phyloP scores from a whole-genome alignment of 345 rosid genomes.

The Melaleuca alternifolia region DNA sequence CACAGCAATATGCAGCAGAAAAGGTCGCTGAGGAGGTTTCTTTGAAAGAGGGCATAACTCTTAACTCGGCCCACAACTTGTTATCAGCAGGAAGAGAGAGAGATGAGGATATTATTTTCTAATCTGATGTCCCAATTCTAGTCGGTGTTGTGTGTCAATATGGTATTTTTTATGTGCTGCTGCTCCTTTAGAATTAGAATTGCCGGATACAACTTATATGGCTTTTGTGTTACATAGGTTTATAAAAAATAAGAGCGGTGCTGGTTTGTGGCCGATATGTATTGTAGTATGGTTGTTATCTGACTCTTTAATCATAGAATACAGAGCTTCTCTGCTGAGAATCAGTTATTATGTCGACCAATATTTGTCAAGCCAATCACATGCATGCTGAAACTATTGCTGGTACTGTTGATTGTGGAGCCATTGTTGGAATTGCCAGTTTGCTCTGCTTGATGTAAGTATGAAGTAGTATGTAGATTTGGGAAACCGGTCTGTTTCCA shows the following conservation, averaged over 20 bases:
- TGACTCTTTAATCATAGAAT: not conserved
- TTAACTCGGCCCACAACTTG: slow-evolving; percentile 1
- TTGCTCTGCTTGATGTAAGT: not conserved
- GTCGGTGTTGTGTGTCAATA: not conserved
- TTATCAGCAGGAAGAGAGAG: slow-evolving; percentile 2
- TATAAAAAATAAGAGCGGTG: not conserved
- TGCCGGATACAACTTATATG: not conserved
- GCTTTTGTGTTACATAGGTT: not conserved
- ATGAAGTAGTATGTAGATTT: not conserved
- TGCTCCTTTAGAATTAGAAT: not conserved
- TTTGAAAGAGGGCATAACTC: slow-evolving; percentile 4
- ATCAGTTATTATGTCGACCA: not conserved
- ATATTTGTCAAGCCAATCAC: not conserved
- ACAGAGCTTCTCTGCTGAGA: not conserved
- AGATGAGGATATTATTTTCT: slow-evolving; percentile 12
- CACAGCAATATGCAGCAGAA: slow-evolving; percentile 5
- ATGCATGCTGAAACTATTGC: not conserved
- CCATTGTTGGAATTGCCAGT: not conserved
- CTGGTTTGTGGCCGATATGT: not conserved
- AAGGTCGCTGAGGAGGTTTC: slow-evolving; percentile 9
- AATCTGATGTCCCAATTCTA: not conserved
- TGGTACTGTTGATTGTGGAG: not conserved
- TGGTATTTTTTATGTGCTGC: not conserved
- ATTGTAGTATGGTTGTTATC: not conserved
- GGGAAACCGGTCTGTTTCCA: not conserved